Evolutionary conservation across 352 stramenopile species (phyloP), one percentile per base, ranked within the genome.

Genomic region (Thalassiosira exigua): DNA sequence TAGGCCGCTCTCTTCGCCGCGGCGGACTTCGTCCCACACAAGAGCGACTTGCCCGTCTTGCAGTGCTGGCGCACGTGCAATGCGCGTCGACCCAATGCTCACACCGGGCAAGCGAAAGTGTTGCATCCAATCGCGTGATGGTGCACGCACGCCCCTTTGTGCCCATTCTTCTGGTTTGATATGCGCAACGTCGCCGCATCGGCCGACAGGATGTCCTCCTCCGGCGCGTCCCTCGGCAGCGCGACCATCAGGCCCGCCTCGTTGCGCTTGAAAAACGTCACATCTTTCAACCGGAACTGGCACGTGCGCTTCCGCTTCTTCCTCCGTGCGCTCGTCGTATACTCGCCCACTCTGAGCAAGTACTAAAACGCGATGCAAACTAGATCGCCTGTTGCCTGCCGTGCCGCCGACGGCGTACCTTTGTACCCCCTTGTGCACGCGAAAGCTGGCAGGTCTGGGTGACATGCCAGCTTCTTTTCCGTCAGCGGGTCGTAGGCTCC

Each of bases 401-500:
- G 36, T 14, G 7, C 7, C 7, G 14, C 14, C 7, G 36, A 14
- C 7, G 7, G 7, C 14, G 7, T 14, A 7, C 14, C 36, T 14
- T 14, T 7, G 14, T 56, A 27, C 48, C n/a, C 48, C 4, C n/a
- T 7, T n/a, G 17, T n/a, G 22, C 21, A 48, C 4, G 30, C 26
- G 46, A 64, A 64, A 2, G 4, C 4, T 30, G 54, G 54, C 12
- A 64, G 7, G 27, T 64, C 54, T 2, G 54, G 12, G 12, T 64
- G 26, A 30, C 26, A 44, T 50, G 54, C 26, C 9, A 64, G 24
- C 54, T 44, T 64, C 54, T 64, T 64, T 22, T 44, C 30, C 3
- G 54, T 44, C 24, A 30, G 3, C 5, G 54, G 54, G 54, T 64
- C 54, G 46, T 24, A 64, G 4, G 41, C 46, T 14, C 24, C 19